These are phyloP conservation scores for Nicotiana sylvestris DNA, from an alignment of 257 asterid genomes.

Conservation along the genomic window DNA sequence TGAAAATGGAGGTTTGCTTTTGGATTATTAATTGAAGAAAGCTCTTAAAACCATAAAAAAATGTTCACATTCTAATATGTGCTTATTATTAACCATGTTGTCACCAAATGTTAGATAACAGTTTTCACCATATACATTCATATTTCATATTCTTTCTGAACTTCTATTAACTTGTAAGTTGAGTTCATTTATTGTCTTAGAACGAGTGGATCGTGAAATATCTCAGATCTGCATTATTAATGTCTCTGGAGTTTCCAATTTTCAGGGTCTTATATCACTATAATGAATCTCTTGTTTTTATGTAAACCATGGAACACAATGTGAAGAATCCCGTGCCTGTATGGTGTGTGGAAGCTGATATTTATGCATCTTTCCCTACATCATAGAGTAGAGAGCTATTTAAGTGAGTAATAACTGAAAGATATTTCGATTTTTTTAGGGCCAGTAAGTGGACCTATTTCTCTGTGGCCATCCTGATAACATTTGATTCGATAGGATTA, in stretches of 20 bases:
- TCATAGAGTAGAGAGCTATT: background rate
- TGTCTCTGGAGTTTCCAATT: background rate
- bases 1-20: slow-evolving; percentile 70
- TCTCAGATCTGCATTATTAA: background rate
- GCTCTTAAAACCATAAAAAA: background rate
- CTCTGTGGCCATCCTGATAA: background rate
- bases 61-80: background rate
- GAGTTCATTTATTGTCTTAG: background rate
- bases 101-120: background rate
- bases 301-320: background rate
- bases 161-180: background rate
- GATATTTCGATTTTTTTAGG: background rate
- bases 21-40: background rate
- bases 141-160: background rate
- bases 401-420: background rate
- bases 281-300: background rate
- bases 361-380: background rate
- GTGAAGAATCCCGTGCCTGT: background rate
- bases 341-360: background rate
- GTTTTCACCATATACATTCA: background rate
- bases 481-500: background rate
- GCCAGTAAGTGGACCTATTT: background rate
- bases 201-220: background rate
- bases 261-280: background rate
- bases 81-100: background rate